phyloP scores from a whole-genome alignment of 495 filamentous ascomycete species.

The Podospora conica region DNA sequence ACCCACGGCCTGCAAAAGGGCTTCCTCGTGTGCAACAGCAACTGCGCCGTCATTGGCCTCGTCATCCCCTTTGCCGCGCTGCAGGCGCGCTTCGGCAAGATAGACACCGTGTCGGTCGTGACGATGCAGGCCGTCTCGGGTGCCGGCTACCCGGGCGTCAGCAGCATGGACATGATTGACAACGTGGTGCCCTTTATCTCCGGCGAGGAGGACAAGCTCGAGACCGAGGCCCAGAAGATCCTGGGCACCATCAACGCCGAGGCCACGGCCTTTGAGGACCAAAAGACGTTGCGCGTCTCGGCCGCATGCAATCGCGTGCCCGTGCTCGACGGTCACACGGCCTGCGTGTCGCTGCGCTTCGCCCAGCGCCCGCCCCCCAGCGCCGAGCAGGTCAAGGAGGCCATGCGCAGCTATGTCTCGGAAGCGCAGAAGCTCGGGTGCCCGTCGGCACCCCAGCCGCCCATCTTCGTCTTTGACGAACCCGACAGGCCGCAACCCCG shows the following conservation, averaged over 20 bases:
- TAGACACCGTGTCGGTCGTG: conserved; percentile 71
- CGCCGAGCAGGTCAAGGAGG: conserved; percentile 62
- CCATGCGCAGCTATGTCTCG: conserved; percentile 64
- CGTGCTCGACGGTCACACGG: conserved; percentile 80
- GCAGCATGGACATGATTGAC: conserved; percentile 65
- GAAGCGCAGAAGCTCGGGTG: conserved; percentile 69
- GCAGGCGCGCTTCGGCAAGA: conserved; percentile 65
- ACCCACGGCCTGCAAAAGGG: conserved; percentile 63
- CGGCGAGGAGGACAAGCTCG: conserved; percentile 86
- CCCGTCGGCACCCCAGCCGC: conserved; percentile 65
- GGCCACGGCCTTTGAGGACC: conserved; percentile 59
- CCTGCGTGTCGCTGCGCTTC: conserved; percentile 74
- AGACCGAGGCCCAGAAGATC: conserved; percentile 82
- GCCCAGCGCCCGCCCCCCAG: conserved; percentile 46
- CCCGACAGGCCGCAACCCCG: conserved; percentile 77
- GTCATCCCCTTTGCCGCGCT: conserved; percentile 85
- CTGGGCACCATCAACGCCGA: conserved; percentile 61
- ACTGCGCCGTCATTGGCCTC: conserved; percentile 84
- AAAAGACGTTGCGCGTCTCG: conserved; percentile 58
- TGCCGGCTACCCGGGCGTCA: conserved; percentile 82
- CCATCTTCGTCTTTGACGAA: conserved; percentile 76
- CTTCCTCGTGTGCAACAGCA: conserved; percentile 83
- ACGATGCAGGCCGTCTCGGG: conserved; percentile 87
- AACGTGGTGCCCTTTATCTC: conserved; percentile 82
- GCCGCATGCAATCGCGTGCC: conserved; percentile 78